Evolutionary conservation across 2,329 filamentous ascomycete species (phyloP).

Genomic region (Nannizzia gypsea): DNA sequence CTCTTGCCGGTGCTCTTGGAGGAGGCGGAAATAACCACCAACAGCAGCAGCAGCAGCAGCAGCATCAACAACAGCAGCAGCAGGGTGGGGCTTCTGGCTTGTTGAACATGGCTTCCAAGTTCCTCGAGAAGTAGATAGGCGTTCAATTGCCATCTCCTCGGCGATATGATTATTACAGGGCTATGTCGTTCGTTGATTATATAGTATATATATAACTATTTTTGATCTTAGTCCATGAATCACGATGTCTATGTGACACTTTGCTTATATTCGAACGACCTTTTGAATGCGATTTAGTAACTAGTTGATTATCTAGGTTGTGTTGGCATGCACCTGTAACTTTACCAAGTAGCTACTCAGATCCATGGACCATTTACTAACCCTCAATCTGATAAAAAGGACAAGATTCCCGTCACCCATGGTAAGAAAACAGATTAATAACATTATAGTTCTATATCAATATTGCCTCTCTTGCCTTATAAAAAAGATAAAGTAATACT

Average conservation of each 20-base stretch:
- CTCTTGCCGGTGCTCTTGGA: slow-evolving; percentile 38
- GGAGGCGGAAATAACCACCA: background rate
- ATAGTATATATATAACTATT: background rate
- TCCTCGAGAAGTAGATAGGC: slow-evolving; percentile 19
- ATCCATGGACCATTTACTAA: background rate
- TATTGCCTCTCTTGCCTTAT: no score
- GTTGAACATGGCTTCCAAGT: slow-evolving; percentile 15
- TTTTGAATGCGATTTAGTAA: background rate
- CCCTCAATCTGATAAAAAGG: background rate
- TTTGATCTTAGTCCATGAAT: background rate
- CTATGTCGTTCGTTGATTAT: background rate
- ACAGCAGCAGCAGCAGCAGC: background rate
- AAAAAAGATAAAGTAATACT: no score
- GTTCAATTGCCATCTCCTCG: background rate
- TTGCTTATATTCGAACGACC: background rate
- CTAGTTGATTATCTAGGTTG: background rate
- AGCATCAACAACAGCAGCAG: background rate
- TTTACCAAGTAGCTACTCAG: no score
- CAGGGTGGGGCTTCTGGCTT: slow-evolving; percentile 6
- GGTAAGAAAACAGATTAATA: background rate
- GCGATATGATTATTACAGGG: background rate
- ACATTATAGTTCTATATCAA: no score
- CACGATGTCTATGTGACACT: background rate
- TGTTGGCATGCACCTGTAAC: background rate
- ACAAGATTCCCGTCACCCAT: background rate